phyloP scores from a whole-genome alignment of 192 early-diverging fungal species.

The Linnemannia zychae region DNA sequence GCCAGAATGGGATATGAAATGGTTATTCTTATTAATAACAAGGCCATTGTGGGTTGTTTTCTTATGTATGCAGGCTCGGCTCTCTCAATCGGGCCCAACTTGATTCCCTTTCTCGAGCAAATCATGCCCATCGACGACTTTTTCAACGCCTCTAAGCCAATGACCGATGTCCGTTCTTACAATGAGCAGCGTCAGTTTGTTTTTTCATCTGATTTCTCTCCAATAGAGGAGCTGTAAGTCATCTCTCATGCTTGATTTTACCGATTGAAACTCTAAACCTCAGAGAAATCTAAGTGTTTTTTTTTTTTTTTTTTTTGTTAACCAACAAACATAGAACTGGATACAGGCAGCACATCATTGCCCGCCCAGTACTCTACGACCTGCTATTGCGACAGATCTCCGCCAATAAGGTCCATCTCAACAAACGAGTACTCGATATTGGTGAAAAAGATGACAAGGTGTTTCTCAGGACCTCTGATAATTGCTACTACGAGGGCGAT shows the following conservation, averaged over 20 bases:
- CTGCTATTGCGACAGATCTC: constrained; percentile 1
- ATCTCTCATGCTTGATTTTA: neutral
- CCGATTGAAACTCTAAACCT: too few species aligned
- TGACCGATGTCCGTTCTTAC: neutral
- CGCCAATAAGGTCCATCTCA: constrained; percentile 10
- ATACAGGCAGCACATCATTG: neutral
- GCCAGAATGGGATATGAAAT: too few species aligned
- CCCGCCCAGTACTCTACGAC: constrained; percentile 20
- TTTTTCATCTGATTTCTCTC: neutral
- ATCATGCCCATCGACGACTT: constrained; percentile 16
- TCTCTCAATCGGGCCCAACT: neutral
- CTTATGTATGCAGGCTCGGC: neutral
- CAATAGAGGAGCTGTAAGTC: neutral
- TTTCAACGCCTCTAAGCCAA: neutral
- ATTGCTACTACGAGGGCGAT: constrained; percentile 15
- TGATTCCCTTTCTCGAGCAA: constrained; percentile 14
- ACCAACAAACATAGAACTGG: constrained; percentile 2
- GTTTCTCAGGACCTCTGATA: constrained; percentile 23
- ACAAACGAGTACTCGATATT: constrained; percentile 23
- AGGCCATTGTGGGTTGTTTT: neutral
- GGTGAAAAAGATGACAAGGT: constrained; percentile 24
- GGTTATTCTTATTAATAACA: too few species aligned
- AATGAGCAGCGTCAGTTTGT: neutral
- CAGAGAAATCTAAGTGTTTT: too few species aligned
- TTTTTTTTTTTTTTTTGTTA: neutral